Evolutionary conservation across 2,329 filamentous ascomycete genomes (phyloP).

Genomic region (Alternaria consortialis): DNA sequence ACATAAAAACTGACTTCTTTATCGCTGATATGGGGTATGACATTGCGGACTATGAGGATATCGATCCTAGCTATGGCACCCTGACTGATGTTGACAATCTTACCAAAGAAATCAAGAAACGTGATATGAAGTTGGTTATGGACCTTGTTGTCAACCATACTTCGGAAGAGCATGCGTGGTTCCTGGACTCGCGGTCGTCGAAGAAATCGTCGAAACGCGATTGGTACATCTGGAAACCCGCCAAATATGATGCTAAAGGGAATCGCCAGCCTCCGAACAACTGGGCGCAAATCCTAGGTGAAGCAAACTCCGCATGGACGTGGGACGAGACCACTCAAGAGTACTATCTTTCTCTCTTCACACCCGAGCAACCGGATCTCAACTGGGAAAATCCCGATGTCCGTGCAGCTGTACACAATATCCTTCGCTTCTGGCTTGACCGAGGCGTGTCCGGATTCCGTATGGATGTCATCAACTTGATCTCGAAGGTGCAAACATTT

Average conservation of each 20-base stretch:
- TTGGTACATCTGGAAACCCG: constrained; percentile 65
- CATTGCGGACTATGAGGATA: constrained; percentile 53
- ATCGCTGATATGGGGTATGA: constrained; percentile 54
- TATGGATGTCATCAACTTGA: constrained; percentile 53
- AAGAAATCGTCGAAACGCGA: constrained; percentile 59
- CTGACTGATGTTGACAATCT: constrained; percentile 52
- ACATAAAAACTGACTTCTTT: not conserved
- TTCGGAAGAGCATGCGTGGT: constrained; percentile 62
- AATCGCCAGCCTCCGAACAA: constrained; percentile 77
- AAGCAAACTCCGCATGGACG: constrained; percentile 68
- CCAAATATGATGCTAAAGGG: constrained; percentile 61
- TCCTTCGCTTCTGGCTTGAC: constrained; percentile 82
- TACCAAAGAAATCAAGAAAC: constrained; percentile 48
- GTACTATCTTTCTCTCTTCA: constrained; percentile 81
- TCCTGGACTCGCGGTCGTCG: constrained; percentile 62
- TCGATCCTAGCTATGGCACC: constrained; percentile 52
- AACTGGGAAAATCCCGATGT: constrained; percentile 81
- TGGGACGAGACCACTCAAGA: constrained; percentile 76
- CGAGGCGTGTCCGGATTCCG: constrained; percentile 66
- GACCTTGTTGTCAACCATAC: constrained; percentile 56
- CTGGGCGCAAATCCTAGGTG: constrained; percentile 68
- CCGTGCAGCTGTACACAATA: constrained; percentile 73
- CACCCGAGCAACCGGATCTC: constrained; percentile 78
- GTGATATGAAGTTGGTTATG: constrained; percentile 52
- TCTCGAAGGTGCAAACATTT: constrained; percentile 46